Percentiles rank a stretch among this genome's conserved stretches.
phyloP scores from a whole-genome alignment of 23 red algal genomes.

The Agarophyton chilense region DNA sequence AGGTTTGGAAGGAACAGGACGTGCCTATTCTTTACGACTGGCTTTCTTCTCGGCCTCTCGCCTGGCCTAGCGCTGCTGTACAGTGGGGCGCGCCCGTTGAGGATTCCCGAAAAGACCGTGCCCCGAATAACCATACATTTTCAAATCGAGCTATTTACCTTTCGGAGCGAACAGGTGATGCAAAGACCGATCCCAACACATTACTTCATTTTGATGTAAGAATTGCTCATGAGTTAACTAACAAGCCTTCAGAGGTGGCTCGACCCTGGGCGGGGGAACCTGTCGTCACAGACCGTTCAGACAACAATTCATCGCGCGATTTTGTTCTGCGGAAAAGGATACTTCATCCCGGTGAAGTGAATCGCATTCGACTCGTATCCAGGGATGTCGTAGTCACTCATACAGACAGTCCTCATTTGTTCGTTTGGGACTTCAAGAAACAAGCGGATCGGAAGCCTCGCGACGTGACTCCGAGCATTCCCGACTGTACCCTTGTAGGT shows the following conservation, averaged over 20 bases:
- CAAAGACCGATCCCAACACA: constrained; percentile 79
- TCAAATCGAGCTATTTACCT: constrained; percentile 65
- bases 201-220: constrained; percentile 66
- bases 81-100: constrained; percentile 69
- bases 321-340: constrained; percentile 81
- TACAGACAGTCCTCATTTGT: constrained; percentile 79
- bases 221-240: constrained; percentile 56
- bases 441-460: constrained; percentile 75
- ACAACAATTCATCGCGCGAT: constrained; percentile 48
- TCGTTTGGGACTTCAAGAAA: constrained; percentile 86
- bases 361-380: constrained; percentile 62
- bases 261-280: constrained; percentile 66
- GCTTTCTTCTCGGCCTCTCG: constrained; percentile 67
- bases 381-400: constrained; percentile 87
- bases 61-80: constrained; percentile 76
- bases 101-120: constrained; percentile 13
- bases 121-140: constrained; percentile 6
- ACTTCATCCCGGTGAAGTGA: constrained; percentile 93
- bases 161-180: constrained; percentile 80
- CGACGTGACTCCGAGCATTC: constrained; percentile 53
- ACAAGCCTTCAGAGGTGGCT: constrained; percentile 68
- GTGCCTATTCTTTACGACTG: constrained; percentile 91
- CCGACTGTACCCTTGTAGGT: constrained; percentile 69
- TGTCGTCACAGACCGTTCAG: constrained; percentile 40
- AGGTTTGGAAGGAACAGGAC: constrained; percentile 72